Conservation (phyloP, 2,329 filamentous ascomycete species). For the Ceratocystis ficicola region DNA sequence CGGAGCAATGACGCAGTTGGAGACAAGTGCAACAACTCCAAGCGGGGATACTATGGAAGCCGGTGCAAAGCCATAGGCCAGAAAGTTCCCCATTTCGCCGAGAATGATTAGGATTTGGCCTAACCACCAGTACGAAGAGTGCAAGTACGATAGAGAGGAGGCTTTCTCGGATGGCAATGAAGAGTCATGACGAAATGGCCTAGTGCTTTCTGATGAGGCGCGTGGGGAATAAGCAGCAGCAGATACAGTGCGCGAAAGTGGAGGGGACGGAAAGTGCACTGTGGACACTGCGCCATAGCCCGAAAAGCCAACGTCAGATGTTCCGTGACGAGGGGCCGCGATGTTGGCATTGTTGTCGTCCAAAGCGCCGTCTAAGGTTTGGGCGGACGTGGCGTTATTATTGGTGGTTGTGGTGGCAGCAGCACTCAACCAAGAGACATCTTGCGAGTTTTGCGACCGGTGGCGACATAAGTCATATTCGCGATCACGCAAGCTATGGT, state of each 20-base stretch:
- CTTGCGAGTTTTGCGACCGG: not conserved
- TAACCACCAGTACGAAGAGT: conserved; percentile 90
- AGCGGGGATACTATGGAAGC: conserved; percentile 94
- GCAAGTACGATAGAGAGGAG: conserved; percentile 59
- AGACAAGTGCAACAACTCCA: conserved; percentile 90
- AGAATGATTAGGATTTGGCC: conserved; percentile 86
- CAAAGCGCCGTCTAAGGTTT: too few relatives aligned
- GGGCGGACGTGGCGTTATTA: not conserved
- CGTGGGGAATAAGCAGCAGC: conserved; percentile 4
- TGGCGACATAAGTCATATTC: not conserved
- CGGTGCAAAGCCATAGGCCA: conserved; percentile 94
- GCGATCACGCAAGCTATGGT: not conserved
- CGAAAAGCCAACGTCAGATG: not conserved
- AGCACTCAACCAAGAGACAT: not conserved
- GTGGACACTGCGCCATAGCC: conserved; percentile 18
- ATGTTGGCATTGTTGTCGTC: not conserved
- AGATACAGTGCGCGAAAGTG: conserved; percentile 4
- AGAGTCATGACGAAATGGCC: conserved; percentile 21
- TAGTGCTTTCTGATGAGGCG: conserved; percentile 4
- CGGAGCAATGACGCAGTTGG: conserved; percentile 93
- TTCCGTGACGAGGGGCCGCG: not conserved
- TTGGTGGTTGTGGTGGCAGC: not conserved
- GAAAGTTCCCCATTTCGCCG: conserved; percentile 89
- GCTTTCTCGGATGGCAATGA: conserved; percentile 25
- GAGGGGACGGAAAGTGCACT: not conserved